phyloP scores from a whole-genome alignment of 202 grass and related monocot genomes.

The Eragrostis tef region DNA sequence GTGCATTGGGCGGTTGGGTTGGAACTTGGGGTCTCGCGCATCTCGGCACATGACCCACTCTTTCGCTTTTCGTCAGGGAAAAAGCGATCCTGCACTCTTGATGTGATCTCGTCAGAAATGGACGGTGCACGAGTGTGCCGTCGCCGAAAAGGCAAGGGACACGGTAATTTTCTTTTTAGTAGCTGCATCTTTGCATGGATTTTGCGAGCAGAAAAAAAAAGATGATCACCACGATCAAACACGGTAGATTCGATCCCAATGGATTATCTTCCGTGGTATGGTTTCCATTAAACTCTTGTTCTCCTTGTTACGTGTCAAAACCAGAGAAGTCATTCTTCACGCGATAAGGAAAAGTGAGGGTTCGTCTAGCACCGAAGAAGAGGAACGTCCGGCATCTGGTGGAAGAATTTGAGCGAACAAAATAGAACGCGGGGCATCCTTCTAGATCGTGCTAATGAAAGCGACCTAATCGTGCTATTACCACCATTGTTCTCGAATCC shows the following conservation, averaged over 20 bases:
- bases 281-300: neutral
- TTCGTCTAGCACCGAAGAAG: neutral
- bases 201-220: neutral
- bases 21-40: neutral
- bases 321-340: neutral
- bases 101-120: neutral
- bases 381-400: neutral
- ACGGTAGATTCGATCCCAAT: no score
- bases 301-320: neutral
- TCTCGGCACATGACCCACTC: conserved; percentile 3
- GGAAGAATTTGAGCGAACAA: neutral
- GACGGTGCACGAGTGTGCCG: neutral
- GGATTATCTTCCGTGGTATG: no score
- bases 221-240: neutral
- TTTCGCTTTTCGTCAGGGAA: neutral
- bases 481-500: neutral
- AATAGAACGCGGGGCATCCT: neutral
- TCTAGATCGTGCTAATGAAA: conserved; percentile 8
- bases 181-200: neutral
- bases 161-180: no score
- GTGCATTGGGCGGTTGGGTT: neutral
- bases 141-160: neutral
- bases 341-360: neutral
- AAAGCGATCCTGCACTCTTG: neutral
- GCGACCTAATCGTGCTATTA: neutral